Evolutionary conservation across 2,329 filamentous ascomycete genomes (phyloP).

Genomic region (Kalmusia sp.): DNA sequence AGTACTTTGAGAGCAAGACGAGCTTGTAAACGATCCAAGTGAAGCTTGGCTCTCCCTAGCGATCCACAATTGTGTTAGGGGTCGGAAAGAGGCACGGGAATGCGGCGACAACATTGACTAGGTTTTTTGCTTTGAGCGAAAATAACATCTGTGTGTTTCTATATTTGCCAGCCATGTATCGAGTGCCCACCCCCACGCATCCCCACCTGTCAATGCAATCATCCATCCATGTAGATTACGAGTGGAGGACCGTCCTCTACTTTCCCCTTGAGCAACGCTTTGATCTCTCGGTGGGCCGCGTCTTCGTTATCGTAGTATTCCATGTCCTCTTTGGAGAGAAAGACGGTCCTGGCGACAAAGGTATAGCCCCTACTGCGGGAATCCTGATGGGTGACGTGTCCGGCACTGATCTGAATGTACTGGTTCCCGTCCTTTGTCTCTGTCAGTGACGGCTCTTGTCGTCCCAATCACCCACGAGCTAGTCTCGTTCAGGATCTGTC

Average conservation of each 20-base stretch:
- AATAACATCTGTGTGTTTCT: too few species aligned
- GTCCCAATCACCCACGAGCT: too few species aligned
- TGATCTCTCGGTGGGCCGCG: conserved; percentile 61
- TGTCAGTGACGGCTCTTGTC: too few species aligned
- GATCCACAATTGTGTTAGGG: too few species aligned
- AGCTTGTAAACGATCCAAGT: too few species aligned
- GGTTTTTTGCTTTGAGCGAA: too few species aligned
- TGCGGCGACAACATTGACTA: too few species aligned
- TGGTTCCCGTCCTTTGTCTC: conserved; percentile 78
- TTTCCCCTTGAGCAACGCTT: conserved; percentile 40
- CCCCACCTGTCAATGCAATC: neutral
- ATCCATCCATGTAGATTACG: conserved; percentile 37
- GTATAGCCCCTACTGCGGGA: conserved; percentile 71
- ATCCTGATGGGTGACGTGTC: conserved; percentile 63
- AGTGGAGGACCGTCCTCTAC: conserved; percentile 33
- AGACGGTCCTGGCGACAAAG: conserved; percentile 67
- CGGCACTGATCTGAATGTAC: conserved; percentile 69
- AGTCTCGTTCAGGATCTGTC: too few species aligned
- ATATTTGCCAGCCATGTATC: too few species aligned
- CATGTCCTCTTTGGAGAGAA: conserved; percentile 71
- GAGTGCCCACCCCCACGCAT: neutral
- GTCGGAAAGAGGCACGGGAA: too few species aligned
- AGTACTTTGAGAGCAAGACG: conserved; percentile 68
- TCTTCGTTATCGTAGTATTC: conserved; percentile 71
- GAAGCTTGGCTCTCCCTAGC: too few species aligned